Evolutionary conservation across 164 flowering plant genomes (phyloP), one percentile per base, ranked within the genome.

Genomic region (Liriodendron chinense): DNA sequence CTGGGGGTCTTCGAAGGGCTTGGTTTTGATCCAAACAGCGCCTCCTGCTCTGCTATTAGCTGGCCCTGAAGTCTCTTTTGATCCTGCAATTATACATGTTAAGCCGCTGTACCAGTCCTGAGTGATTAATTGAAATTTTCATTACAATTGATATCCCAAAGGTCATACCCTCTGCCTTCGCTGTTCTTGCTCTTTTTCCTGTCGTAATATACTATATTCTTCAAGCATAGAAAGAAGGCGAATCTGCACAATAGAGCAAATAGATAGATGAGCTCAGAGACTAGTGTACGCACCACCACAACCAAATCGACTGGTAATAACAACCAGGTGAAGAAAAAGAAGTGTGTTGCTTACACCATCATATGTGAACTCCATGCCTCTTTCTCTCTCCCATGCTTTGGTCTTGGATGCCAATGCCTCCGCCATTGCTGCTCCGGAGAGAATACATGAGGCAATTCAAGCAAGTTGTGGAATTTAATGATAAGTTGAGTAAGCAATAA

Each of bases 111-210:
- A 25, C 43, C 18, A 22, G 23, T 13, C 8, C 69, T 67, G 16
- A 67, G 10, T 20, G 47, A 34, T 67, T 25, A 8, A 26, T 28
- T 16, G 16, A 34, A 67, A 14, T 67, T 9, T 67, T 28, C 25
- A 24, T 14, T 7, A 14, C 20, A 20, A 67, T 14, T 24, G 5
- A 2, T 18, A 24, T 14, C 2, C 47, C n/a, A 14, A 16, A 66
- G 53, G 48, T 1, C 66, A 43, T 89, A 94, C 98, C 89, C 94
- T 75, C 79, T 89, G 88, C 80, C 97, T 89, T 72, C 85, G 86
- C 16, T 84, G 92, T 77, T 89, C 93, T 82, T 88, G 86, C 79
- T 95, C 99, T 80, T 90, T 95, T 82, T 93, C 99, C 79, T 92
- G 84, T 57, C 93, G 80, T 76, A 89, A 67, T 56, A 87, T 80